Conservation (phyloP, 768 basidiomycete species). For the Filobasidium wieringae region DNA sequence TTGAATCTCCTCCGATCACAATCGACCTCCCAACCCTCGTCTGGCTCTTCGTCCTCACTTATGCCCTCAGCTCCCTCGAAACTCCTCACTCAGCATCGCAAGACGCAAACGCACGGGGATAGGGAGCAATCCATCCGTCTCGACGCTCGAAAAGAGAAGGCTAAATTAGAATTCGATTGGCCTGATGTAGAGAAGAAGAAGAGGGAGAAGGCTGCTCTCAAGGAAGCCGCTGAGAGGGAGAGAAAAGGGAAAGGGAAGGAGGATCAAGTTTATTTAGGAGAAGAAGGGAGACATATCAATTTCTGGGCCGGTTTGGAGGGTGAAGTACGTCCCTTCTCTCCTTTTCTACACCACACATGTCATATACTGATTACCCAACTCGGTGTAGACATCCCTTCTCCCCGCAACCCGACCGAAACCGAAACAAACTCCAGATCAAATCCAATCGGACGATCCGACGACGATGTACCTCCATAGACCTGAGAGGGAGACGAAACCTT, state of each 20-base stretch:
- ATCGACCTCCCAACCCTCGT: neutral
- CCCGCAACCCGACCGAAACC: conserved; percentile 4
- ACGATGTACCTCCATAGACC: conserved; percentile 39
- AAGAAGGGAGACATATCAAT: conserved; percentile 35
- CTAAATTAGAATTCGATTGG: conserved; percentile 35
- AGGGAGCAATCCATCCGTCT: neutral
- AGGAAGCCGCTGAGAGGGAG: neutral
- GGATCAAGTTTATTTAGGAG: conserved; percentile 14
- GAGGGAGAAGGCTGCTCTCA: conserved; percentile 11
- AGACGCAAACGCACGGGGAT: neutral
- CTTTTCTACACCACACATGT: neutral
- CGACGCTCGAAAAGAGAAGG: conserved; percentile 2
- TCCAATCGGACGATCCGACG: conserved; percentile 33
- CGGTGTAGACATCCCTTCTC: neutral
- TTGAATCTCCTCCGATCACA: conserved; percentile 24
- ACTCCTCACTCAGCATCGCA: conserved; percentile 19
- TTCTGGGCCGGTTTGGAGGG: conserved; percentile 39
- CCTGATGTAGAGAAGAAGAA: conserved; percentile 22
- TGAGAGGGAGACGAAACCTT: conserved; percentile 37
- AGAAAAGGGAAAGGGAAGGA: conserved; percentile 5
- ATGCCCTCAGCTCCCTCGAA: conserved; percentile 12
- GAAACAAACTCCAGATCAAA: conserved; percentile 10
- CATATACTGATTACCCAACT: too few relatives aligned
- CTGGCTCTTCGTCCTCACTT: neutral
- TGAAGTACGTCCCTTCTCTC: conserved; percentile 21